Evolutionary conservation across 768 basidiomycete genomes (phyloP), one percentile per base, ranked within the genome.

Genomic region (Tulasnella sp.): DNA sequence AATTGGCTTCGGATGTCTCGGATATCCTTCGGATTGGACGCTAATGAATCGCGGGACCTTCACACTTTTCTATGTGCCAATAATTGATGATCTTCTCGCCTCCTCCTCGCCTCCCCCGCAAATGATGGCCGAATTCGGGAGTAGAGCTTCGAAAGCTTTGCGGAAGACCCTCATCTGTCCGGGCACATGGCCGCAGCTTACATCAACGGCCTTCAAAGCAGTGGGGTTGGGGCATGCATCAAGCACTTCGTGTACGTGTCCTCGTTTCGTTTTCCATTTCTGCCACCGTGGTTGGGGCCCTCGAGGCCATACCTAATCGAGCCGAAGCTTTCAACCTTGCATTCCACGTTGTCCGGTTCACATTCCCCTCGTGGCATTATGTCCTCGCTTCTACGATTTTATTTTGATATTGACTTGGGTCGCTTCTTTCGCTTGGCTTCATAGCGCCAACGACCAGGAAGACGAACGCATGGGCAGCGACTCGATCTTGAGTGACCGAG

Each of bases 111-210:
- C 23, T 20, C 51, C 20, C 20, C 11, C 44, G 20, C 23, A 20
- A 23, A 20, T 48, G 5, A 51, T 44, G 7, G 23, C 51, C 51
- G 20, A 51, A 51, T n/a, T 3, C 23, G 6, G n/a, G 16, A 67
- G 71, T 26, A 73, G 42, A 48, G 70, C 44, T 51, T 79, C 35
- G 75, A 76, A 39, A 61, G 55, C 75, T 76, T 76, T 57, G 23
- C 92, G 0, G 92, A 94, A 81, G 93, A 94, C 80, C 93, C 93
- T 0, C 84, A 88, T 79, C 86, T 94, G 6, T 92, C 91, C 11
- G 93, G 93, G 10, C 85, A 88, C 80, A 87, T 92, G 26, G 88
- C 92, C 2, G 88, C 91, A 0, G 87, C 91, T 15, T 94, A 93
- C 80, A 87, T 93, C 26, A 88, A 90, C 55, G 91, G 92, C n/a